A percentile compares a stretch with the other conserved stretches of the same genome.
Evolutionary conservation across 176 grass and related monocot genomes (phyloP).

Genomic region (Stipa capillata): DNA sequence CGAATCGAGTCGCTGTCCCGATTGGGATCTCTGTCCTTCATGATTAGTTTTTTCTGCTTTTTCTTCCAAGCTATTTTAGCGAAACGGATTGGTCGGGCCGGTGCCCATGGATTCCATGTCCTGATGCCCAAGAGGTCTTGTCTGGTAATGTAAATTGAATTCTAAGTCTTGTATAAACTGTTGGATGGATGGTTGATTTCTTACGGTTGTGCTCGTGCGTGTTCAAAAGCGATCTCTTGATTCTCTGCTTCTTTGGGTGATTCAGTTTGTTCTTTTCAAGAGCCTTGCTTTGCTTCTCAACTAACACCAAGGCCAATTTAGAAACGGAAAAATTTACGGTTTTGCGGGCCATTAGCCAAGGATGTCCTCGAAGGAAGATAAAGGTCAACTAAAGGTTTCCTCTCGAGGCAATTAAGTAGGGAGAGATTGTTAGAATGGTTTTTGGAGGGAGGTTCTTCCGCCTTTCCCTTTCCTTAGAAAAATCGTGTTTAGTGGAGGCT

Average conservation of each 20-base stretch:
- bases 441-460: background rate
- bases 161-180: slow-evolving; percentile 5
- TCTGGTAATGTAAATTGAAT: slow-evolving; percentile 26
- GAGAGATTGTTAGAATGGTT: background rate
- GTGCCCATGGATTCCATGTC: background rate
- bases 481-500: background rate
- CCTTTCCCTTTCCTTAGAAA: background rate
- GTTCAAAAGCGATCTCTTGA: background rate
- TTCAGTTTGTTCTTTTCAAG: background rate
- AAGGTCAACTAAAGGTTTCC: background rate
- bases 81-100: background rate
- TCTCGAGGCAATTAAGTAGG: background rate
- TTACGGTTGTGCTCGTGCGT: background rate
- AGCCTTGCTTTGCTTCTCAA: background rate
- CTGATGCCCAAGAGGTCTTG: background rate
- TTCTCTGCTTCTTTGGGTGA: background rate
- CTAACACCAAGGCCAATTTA: too few species aligned
- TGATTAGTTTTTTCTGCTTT: background rate
- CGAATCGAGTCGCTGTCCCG: background rate
- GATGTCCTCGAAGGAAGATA: background rate
- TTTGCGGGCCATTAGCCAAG: background rate
- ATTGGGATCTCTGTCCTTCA: background rate
- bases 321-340: background rate
- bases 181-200: background rate
- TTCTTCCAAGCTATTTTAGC: background rate